These are phyloP conservation scores for Novymonas esmeraldas DNA, from an alignment of 208 protist species.

Conservation along the genomic window DNA sequence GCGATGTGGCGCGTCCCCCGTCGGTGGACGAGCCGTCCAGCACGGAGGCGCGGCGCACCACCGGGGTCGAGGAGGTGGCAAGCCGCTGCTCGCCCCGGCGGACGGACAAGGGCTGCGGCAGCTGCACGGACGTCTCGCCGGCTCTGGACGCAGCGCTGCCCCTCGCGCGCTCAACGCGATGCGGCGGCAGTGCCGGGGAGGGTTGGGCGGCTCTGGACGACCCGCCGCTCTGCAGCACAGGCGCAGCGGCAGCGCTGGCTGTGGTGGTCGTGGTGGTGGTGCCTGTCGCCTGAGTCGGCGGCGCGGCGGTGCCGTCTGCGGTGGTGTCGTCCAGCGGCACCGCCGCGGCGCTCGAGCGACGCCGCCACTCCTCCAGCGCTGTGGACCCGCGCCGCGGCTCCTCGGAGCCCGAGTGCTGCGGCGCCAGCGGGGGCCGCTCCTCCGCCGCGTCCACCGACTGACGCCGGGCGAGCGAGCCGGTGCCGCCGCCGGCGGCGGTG, in stretches of 20 bases:
- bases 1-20: slow-evolving; percentile 6
- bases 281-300: not conserved
- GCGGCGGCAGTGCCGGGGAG: no score
- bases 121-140: not conserved
- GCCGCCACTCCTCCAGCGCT: slow-evolving; percentile 14
- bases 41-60: slow-evolving; percentile 9
- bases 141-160: not conserved
- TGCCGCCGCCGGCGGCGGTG: not conserved
- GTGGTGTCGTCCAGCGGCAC: not conserved
- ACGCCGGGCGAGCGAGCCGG: not conserved
- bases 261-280: not conserved
- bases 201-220: no score
- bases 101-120: not conserved
- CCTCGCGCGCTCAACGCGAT: not conserved
- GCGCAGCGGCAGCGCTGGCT: not conserved
- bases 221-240: not conserved
- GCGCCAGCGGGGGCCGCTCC: slow-evolving; percentile 7
- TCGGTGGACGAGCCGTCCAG: not conserved
- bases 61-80: slow-evolving; percentile 3
- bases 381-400: slow-evolving; percentile 20
- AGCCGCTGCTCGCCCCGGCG: slow-evolving; percentile 32
- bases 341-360: not conserved
- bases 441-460: not conserved
- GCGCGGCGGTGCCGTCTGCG: not conserved
- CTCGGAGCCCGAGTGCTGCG: not conserved